Evolutionary conservation across 176 grass and related monocot genomes (phyloP), one percentile per base, ranked within the genome.

Genomic region (Dactylis glomerata): DNA sequence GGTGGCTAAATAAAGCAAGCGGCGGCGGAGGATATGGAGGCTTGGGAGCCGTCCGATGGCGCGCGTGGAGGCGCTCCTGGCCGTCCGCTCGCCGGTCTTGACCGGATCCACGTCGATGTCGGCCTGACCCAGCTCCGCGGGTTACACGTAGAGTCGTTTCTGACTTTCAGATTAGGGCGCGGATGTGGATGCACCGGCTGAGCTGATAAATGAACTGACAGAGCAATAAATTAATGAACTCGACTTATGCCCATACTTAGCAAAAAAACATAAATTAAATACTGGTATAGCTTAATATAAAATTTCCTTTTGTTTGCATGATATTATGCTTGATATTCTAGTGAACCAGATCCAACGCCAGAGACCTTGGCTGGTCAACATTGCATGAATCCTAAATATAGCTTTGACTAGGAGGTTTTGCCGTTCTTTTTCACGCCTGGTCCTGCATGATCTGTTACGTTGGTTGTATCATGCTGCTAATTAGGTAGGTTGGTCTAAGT

Each of bases 1-100:
- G 30, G 76, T 89, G 79, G 83, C 80, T 89, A 94, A 90, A 91
- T 89, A 90, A 90, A 89, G 89, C 85, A 83, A 76, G 83, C 86
- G 83, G 90, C 89, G 82, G 59, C 20, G 41, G 85, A 67, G 76
- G 64, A 83, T 79, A 68, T 86, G 44, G 80, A 10, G 5, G 3
- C 36, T 51, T 34, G 8, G n/a, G 1, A 33, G 41, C 89, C 92
- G 92, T 94, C 81, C 23, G 94, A 97, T 94, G 75, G 28, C 30
- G 68, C 34, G 40, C 64, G 33, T 79, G 79, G 85, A 81, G 55
- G 37, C 55, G 31, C 72, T 26, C 8, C 12, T 1, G 56, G 81
- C 83, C 89, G 85, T 86, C 82, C 52, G 75, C 52, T 33, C 1
- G 4, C 28, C 34, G 80, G 55, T 46, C 81, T 94, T 97, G 92